phyloP scores from a whole-genome alignment of 345 rosid species.

The Eucalyptus regnans region DNA sequence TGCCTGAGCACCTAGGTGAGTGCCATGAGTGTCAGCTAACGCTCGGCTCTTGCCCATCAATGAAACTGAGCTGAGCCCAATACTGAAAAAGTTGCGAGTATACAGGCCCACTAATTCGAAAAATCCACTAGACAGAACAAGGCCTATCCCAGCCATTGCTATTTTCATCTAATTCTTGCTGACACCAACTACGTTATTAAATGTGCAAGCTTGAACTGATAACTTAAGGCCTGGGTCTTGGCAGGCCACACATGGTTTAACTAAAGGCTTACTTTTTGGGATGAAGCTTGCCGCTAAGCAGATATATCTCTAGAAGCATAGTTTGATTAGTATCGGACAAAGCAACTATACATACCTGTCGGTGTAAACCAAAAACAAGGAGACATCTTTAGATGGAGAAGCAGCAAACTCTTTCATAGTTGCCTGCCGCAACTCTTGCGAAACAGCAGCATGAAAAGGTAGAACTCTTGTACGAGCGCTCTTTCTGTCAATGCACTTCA shows the following conservation, averaged over 20 bases:
- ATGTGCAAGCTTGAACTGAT: not conserved
- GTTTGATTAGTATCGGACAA: too few species aligned
- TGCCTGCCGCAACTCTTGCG: too few species aligned
- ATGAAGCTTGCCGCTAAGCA: too few species aligned
- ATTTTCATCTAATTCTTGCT: not conserved
- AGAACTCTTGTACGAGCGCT: constrained; percentile 41
- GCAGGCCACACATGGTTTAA: too few species aligned
- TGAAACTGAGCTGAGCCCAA: not conserved
- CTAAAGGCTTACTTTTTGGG: too few species aligned
- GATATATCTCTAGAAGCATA: too few species aligned
- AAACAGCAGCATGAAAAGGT: constrained; percentile 59
- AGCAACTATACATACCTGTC: too few species aligned
- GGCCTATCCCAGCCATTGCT: not conserved
- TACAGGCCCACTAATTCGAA: not conserved
- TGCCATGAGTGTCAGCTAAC: not conserved
- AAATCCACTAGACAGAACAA: not conserved
- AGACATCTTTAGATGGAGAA: too few species aligned
- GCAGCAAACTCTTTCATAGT: too few species aligned
- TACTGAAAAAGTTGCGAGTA: not conserved
- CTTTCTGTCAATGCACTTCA: constrained; percentile 62
- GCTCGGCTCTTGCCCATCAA: not conserved
- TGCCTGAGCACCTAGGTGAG: not conserved
- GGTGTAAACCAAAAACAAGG: too few species aligned
- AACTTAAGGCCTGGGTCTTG: too few species aligned
- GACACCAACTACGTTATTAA: too few species aligned